Evolutionary conservation across 208 protist genomes (phyloP), one percentile per base, ranked within the genome.

Genomic region (Acanthamoeba lenticulata): DNA sequence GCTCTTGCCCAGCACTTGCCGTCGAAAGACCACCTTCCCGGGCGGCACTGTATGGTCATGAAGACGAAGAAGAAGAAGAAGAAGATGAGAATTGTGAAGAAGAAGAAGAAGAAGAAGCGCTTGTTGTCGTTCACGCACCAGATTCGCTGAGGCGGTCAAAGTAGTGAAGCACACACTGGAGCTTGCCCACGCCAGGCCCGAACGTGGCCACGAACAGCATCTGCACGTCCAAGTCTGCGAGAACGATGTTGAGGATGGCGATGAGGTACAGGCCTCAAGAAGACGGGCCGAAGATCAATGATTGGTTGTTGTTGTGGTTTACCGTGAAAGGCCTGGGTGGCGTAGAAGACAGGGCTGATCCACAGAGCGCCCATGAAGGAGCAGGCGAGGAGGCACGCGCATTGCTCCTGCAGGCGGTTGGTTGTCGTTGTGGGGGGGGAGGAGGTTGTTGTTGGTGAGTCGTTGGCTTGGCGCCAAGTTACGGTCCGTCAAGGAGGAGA

Each of bases 161-260:
- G 90, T 96, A 96, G 36, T 96, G 90, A 45, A 96, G 42, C 34
- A 96, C 92, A 85, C 65, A 93, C 38, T 94, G 94, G 4, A 96
- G 32, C 65, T 96, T 96, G 3, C 65, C 69, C 29, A 49, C 38
- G 42, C 32, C 60, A n/a, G 74, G 47, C 5, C 45, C 52, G 24
- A 74, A 90, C 4, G 55, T n/a, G 34, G 42, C 93, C 40, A 42
- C 67, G 74, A 79, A 96, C 13, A 96, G 62, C 55, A 77, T 47
- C 65, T 95, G 27, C 1, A 96, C 90, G 57, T 95, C 94, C 7
- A 94, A 36, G 2, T 62, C 29, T 55, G 92, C n/a, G n/a, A n/a
- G n/a, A n/a, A n/a, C n/a, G n/a, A n/a, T n/a, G n/a, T n/a, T n/a
- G n/a, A n/a, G n/a, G n/a, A n/a, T n/a, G n/a, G n/a, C n/a, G n/a